Conservation (phyloP, 2,329 filamentous ascomycete genomes). For the Arthroderma uncinatum region DNA sequence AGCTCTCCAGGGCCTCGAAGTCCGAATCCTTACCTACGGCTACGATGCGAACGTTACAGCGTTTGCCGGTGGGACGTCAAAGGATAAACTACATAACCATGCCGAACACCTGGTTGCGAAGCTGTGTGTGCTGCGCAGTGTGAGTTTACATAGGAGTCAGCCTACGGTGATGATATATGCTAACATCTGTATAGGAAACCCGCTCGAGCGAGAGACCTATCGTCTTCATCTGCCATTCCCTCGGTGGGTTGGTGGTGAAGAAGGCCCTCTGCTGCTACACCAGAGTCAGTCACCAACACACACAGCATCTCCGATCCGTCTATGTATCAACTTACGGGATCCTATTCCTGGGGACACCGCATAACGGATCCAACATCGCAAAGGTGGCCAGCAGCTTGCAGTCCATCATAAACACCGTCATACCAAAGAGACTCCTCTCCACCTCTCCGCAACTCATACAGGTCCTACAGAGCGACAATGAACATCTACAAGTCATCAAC, state of each 20-base stretch:
- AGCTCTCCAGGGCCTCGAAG: slow-evolving; percentile 46
- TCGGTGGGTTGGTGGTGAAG: slow-evolving; percentile 64
- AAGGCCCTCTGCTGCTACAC: slow-evolving; percentile 56
- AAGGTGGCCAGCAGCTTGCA: slow-evolving; percentile 58
- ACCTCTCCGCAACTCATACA: slow-evolving; percentile 56
- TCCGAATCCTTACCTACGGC: slow-evolving; percentile 59
- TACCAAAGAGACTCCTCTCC: slow-evolving; percentile 57
- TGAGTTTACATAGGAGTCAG: slow-evolving; percentile 17
- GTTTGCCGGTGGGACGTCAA: slow-evolving; percentile 45
- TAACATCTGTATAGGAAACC: slow-evolving; percentile 23
- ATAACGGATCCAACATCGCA: slow-evolving; percentile 57
- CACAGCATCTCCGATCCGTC: slow-evolving; percentile 55
- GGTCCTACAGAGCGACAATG: slow-evolving; percentile 61
- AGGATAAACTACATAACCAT: slow-evolving; percentile 59
- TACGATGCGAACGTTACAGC: slow-evolving; percentile 57
- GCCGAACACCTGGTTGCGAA: slow-evolving; percentile 56
- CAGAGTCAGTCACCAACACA: slow-evolving; percentile 47
- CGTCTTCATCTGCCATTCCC: slow-evolving; percentile 63
- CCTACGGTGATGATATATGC: background rate
- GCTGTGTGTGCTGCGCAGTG: slow-evolving; percentile 52
- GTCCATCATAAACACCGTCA: slow-evolving; percentile 52
- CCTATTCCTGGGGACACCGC: slow-evolving; percentile 66
- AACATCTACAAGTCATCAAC: slow-evolving; percentile 64
- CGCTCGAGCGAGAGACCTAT: slow-evolving; percentile 52
- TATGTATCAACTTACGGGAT: slow-evolving; percentile 66